These are phyloP conservation scores for Fagopyrum homotropicum DNA, from an alignment of 148 eudicot genomes.

Conservation along the genomic window DNA sequence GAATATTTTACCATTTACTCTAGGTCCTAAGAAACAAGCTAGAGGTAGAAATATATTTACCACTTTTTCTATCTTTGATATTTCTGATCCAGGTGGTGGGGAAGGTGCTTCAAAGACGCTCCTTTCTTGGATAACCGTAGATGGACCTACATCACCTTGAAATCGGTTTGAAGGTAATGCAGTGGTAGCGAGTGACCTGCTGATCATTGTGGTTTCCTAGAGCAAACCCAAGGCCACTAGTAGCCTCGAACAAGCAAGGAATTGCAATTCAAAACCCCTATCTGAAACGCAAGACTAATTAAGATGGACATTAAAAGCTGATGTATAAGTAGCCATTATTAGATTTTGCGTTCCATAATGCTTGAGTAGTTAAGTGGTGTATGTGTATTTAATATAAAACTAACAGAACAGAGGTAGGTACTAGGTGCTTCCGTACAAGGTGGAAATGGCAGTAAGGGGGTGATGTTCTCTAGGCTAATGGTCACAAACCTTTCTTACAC, in stretches of 20 bases:
- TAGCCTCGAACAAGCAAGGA: not conserved
- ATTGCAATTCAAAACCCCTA: too few species aligned
- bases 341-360: not conserved
- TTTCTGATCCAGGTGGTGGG: slow-evolving; percentile 60
- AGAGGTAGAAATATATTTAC: slow-evolving; percentile 30
- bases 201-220: not conserved
- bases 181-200: not conserved
- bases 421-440: not conserved
- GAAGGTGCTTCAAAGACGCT: slow-evolving; percentile 57
- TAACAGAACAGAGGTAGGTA: not conserved
- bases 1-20: not conserved
- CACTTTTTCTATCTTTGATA: slow-evolving; percentile 82
- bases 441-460: not conserved
- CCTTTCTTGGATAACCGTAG: slow-evolving; percentile 52
- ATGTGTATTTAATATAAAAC: too few species aligned
- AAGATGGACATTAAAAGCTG: not conserved
- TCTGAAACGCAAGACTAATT: too few species aligned
- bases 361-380: not conserved
- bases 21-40: not conserved
- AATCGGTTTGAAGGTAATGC: not conserved
- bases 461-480: not conserved
- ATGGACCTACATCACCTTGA: slow-evolving; percentile 29
- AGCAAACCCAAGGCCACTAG: not conserved
- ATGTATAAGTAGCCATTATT: not conserved
- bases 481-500: not conserved